phyloP scores from a whole-genome alignment of 2,329 filamentous ascomycete genomes.

The Penicillium sp. region DNA sequence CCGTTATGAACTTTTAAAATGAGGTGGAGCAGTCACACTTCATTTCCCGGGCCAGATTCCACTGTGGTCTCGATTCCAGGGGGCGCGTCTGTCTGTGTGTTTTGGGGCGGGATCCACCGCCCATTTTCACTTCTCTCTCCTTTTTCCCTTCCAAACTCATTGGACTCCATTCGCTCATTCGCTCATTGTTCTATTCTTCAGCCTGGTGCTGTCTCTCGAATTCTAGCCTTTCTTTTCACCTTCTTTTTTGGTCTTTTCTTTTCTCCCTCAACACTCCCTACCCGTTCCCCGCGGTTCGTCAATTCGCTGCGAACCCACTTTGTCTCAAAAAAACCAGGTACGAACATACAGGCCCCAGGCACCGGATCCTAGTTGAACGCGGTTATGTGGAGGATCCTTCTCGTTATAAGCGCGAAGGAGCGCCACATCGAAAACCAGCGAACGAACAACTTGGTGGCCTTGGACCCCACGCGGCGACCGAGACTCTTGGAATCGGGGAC shows the following conservation, averaged over 20 bases:
- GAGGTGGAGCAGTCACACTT: conserved; percentile 1
- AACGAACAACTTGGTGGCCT: neutral
- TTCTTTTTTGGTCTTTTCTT: conserved; percentile 4
- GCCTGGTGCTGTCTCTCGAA: conserved; percentile 27
- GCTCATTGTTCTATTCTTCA: conserved; percentile 22
- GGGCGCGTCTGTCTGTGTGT: neutral
- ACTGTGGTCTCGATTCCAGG: conserved; percentile 5
- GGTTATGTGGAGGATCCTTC: neutral
- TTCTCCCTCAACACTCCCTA: conserved; percentile 9
- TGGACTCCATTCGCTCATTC: conserved; percentile 29
- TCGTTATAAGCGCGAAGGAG: neutral
- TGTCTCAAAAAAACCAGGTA: conserved; percentile 21
- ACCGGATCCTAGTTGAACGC: neutral
- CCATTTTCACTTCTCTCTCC: conserved; percentile 7
- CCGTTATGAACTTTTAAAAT: neutral
- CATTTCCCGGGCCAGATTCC: conserved; percentile 1
- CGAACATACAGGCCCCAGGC: conserved; percentile 7
- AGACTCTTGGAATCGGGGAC: conserved; percentile 7
- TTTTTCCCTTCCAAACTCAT: conserved; percentile 8
- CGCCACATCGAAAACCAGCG: neutral
- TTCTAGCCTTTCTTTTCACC: conserved; percentile 12
- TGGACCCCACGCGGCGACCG: conserved; percentile 12
- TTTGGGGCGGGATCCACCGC: conserved; percentile 9
- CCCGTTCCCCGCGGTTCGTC: neutral
- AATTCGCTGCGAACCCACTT: conserved; percentile 4